Percentiles rank a stretch among this genome's conserved stretches.
These are phyloP conservation scores for Candida mesenterica DNA, from an alignment of 1,139 yeast species.

Conservation along the genomic window DNA sequence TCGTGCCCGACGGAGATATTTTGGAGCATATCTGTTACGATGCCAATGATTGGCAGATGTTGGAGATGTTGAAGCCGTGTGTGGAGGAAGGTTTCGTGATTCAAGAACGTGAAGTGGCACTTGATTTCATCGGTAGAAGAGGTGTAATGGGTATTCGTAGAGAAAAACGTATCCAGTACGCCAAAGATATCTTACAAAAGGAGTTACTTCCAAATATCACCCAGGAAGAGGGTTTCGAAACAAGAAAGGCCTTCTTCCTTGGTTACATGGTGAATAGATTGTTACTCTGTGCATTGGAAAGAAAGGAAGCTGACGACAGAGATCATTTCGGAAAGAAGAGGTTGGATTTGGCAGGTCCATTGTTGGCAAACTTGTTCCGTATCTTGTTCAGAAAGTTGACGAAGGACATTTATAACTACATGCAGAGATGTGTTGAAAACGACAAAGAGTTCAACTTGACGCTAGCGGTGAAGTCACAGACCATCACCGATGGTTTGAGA, in stretches of 20 bases:
- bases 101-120: slow-evolving; percentile 96
- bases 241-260: slow-evolving; percentile 92
- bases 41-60: slow-evolving; percentile 98
- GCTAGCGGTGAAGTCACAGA: slow-evolving; percentile 93
- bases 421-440: slow-evolving; percentile 98
- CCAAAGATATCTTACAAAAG: slow-evolving; percentile 92
- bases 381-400: slow-evolving; percentile 91
- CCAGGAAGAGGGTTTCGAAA: slow-evolving; percentile 95
- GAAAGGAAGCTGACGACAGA: slow-evolving; percentile 98
- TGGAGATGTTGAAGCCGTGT: slow-evolving; percentile 98
- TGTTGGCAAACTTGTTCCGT: slow-evolving; percentile 92
- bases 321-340: slow-evolving; percentile 99
- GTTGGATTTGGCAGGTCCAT: slow-evolving; percentile 96
- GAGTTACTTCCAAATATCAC: slow-evolving; percentile 97
- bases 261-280: slow-evolving; percentile 98
- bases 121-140: slow-evolving; percentile 98
- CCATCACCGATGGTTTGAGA: slow-evolving; percentile 95
- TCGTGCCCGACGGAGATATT: slow-evolving; percentile 98
- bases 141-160: slow-evolving; percentile 93
- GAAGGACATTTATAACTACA: slow-evolving; percentile 91
- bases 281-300: slow-evolving; percentile 90
- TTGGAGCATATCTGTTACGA: slow-evolving; percentile 97
- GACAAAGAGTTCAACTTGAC: slow-evolving; percentile 96
- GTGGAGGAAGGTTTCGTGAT: slow-evolving; percentile 98
- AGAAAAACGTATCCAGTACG: slow-evolving; percentile 97